Percentiles rank a stretch among this genome's conserved stretches.
Conservation (phyloP, 1,284 basidiomycete genomes). For the Agaricales sp. region DNA sequence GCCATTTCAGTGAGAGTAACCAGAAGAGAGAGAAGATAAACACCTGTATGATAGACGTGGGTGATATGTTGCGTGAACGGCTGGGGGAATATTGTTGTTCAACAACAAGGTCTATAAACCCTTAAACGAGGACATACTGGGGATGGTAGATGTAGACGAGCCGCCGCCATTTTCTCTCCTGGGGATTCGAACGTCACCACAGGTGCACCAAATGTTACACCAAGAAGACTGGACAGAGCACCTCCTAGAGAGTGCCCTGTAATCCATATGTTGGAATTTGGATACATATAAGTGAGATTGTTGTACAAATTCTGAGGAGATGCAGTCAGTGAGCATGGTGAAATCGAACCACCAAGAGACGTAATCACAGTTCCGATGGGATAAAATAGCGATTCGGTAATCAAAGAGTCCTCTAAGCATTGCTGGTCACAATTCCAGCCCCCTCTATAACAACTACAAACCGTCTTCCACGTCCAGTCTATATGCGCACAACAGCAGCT, state of each 20-base stretch:
- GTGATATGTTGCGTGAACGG: slow-evolving; percentile 67
- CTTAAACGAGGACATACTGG: slow-evolving; percentile 35
- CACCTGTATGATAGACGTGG: slow-evolving; percentile 74
- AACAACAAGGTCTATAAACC: slow-evolving; percentile 1
- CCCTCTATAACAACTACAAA: slow-evolving; percentile 86
- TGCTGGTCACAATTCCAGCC: slow-evolving; percentile 77
- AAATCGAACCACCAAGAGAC: slow-evolving; percentile 3
- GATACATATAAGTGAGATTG: slow-evolving; percentile 91
- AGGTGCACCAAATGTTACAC: slow-evolving; percentile 87
- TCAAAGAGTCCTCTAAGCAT: slow-evolving; percentile 74
- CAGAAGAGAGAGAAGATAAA: background rate
- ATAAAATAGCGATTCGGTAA: slow-evolving; percentile 86
- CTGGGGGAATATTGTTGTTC: slow-evolving; percentile 21
- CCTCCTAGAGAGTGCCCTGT: slow-evolving; percentile 67
- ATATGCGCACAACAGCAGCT: slow-evolving; percentile 95
- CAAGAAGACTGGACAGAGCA: slow-evolving; percentile 72
- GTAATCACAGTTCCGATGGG: slow-evolving; percentile 65
- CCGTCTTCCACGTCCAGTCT: slow-evolving; percentile 91
- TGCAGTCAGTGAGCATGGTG: background rate
- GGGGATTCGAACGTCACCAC: slow-evolving; percentile 88
- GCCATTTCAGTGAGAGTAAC: background rate
- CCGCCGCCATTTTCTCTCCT: slow-evolving; percentile 81
- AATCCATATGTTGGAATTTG: slow-evolving; percentile 88
- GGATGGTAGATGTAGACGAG: slow-evolving; percentile 80
- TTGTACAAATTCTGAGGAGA: slow-evolving; percentile 75